Base-by-base conservation (phyloP, 768 basidiomycete genomes). In the Hemileccinum impolitum region DNA sequence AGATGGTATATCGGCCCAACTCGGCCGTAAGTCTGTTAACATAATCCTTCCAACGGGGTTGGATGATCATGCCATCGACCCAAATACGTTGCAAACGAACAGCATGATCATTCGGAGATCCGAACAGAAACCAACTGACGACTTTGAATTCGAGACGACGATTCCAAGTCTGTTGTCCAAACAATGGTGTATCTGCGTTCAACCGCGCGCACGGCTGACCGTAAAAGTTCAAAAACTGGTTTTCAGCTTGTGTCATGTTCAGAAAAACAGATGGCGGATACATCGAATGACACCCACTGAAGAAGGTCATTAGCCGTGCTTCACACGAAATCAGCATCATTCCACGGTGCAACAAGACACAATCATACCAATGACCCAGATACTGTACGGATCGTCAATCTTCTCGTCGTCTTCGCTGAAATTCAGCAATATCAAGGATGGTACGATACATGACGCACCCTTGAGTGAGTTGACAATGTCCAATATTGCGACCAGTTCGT, bases 321-420 rank as follows among this genome's bases (percentile, higher is more conserved):
- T 43, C 23, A n/a, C 4, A 28, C 18, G 1, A 25, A 45, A 34
- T 59, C 31, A 45, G 45, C 5, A 28, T 5, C 13, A 12, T 2
- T 21, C 18, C 37, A 11, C 18, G 30, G 43, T 1, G 10, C 8
- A n/a, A 19, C 6, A n/a, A 26, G 6, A 8, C 0, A 6, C 12
- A 11, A 6, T 39, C 51, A n/a, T 38, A 59, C 56, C 57, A 15
- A 59, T 45, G 21, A 46, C 25, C 57, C 56, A 57, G 8, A 59
- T 40, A 31, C 8, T 45, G 2, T 44, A 42, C 7, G 47, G 31
- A 42, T 55, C 32, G 1, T 35, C 32, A 26, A 50, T 55, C 3
- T 28, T 32, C 4, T 17, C 17, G 2, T 40, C n/a, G 5, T 42
- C 57, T 56, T 41, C 4, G 4, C 8, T 8, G 7, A 38, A 35